A percentile compares a stretch with the other conserved stretches of the same genome.
phyloP scores from a whole-genome alignment of 306 rosid genomes.

The Albizia julibrissin region DNA sequence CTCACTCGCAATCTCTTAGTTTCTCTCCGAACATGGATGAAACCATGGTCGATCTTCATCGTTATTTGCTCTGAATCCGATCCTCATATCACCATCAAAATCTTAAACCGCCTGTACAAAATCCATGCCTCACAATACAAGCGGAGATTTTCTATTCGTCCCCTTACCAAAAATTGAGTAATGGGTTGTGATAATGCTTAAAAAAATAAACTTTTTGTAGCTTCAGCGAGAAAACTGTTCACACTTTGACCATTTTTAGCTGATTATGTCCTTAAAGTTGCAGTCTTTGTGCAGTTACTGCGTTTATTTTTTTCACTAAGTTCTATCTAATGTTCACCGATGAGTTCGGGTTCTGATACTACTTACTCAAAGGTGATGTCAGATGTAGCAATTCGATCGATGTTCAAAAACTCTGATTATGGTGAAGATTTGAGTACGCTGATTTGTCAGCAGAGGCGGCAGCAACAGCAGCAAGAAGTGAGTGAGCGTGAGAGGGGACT shows the following conservation, averaged over 20 bases:
- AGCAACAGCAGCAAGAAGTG: conserved; percentile 44
- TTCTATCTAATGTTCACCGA: conserved; percentile 60
- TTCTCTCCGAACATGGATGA: conserved; percentile 56
- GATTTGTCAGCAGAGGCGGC: conserved; percentile 56
- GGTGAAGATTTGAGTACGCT: conserved; percentile 67
- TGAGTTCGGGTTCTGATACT: conserved; percentile 15
- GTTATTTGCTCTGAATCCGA: conserved; percentile 34
- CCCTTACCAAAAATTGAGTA: conserved; percentile 5
- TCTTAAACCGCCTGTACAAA: conserved; percentile 22
- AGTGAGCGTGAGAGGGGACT: conserved; percentile 69
- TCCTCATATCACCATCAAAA: conserved; percentile 32
- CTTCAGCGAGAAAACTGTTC: conserved; percentile 23
- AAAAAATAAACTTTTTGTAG: background rate
- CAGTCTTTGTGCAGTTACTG: conserved; percentile 37
- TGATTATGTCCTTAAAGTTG: conserved; percentile 43
- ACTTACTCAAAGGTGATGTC: conserved; percentile 62
- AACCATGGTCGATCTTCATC: conserved; percentile 32
- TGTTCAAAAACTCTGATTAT: conserved; percentile 51
- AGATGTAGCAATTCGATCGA: conserved; percentile 76
- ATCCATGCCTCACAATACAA: conserved; percentile 26
- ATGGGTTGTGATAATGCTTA: conserved; percentile 7
- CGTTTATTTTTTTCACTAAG: conserved; percentile 15
- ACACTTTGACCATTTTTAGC: conserved; percentile 30
- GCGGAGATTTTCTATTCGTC: background rate
- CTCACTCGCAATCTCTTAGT: conserved; percentile 43